A percentile compares a stretch with the other conserved stretches of the same genome.
Conservation (phyloP, 2,329 filamentous ascomycete species). For the Colletotrichum sp. region DNA sequence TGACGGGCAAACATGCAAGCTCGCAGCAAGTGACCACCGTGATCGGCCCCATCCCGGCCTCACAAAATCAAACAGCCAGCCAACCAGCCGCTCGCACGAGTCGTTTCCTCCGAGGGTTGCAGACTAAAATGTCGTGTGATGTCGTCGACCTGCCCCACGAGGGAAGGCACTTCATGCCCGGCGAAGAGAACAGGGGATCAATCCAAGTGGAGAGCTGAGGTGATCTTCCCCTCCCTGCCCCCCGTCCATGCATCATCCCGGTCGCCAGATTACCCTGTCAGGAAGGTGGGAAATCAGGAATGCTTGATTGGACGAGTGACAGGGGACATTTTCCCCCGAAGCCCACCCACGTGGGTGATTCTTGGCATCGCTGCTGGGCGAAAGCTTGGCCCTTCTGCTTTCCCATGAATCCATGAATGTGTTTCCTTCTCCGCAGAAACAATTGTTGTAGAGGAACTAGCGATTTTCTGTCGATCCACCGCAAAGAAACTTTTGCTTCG, state of each 20-base stretch:
- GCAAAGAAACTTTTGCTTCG: neutral
- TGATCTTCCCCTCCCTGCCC: neutral
- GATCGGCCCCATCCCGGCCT: neutral
- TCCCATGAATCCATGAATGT: neutral
- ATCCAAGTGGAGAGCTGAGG: neutral
- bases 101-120: neutral
- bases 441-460: neutral
- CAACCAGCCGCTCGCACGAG: neutral
- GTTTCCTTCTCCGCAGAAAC: neutral
- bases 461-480: neutral
- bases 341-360: neutral
- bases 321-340: neutral
- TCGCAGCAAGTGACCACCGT: neutral
- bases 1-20: neutral
- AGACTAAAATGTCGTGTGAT: neutral
- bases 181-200: neutral
- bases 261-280: neutral
- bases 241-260: neutral
- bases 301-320: neutral
- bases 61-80: neutral
- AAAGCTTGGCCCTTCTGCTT: conserved; percentile 1
- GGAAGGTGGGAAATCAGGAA: neutral
- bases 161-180: neutral
- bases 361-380: conserved; percentile 7
- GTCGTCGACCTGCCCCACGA: neutral